Conservation (phyloP, 257 asterid genomes). For the Solanum ossicruentum region DNA sequence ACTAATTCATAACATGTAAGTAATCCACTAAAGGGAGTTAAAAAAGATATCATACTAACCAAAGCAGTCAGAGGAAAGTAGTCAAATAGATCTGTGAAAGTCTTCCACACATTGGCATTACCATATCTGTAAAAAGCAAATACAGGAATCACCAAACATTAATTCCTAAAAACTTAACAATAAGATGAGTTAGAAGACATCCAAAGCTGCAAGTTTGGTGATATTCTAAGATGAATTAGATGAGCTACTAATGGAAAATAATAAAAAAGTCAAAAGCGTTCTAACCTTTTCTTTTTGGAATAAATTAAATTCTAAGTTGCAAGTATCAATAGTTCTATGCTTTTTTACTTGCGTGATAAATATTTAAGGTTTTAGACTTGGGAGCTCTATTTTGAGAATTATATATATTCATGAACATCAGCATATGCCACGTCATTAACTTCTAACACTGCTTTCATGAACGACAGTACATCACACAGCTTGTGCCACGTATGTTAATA, state of each 20-base stretch:
- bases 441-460: not conserved
- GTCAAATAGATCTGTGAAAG: conserved; percentile 17
- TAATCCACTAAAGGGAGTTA: not conserved
- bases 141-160: not conserved
- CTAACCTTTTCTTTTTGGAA: not conserved
- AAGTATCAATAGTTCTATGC: not conserved
- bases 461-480: not conserved
- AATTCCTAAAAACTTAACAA: not conserved
- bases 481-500: not conserved
- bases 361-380: not conserved
- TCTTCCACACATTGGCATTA: conserved; percentile 21
- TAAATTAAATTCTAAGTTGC: not conserved
- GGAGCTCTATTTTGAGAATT: not conserved
- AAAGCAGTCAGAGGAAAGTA: conserved; percentile 19
- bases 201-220: not conserved
- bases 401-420: not conserved
- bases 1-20: not conserved
- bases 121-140: conserved; percentile 9
- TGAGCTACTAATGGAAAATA: not conserved
- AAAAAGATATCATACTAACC: conserved; percentile 3
- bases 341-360: not conserved
- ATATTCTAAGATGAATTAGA: not conserved
- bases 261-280: not conserved
- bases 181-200: not conserved
- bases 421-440: not conserved